Conservation (phyloP, 331 rosid genomes). For the Pyracantha coccinea region DNA sequence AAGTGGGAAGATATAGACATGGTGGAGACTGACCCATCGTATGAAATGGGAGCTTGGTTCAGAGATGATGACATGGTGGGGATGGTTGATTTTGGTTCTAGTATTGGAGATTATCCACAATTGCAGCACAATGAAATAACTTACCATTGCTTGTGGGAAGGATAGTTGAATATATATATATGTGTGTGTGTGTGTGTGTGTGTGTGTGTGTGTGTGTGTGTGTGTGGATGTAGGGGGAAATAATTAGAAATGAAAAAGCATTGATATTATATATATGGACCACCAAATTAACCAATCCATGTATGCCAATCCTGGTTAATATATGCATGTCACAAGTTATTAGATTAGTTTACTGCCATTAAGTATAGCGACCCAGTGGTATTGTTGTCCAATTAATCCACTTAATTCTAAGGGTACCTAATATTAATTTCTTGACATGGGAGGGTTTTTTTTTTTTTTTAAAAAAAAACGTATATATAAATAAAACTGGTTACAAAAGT, state of each 20-base stretch:
- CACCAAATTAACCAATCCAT: not conserved
- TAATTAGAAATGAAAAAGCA: not conserved
- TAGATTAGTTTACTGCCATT: not conserved
- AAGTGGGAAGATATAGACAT: constrained; percentile 4
- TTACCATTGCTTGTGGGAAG: constrained; percentile 41
- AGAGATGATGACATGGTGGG: constrained; percentile 32
- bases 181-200: too few relatives aligned
- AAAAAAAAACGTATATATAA: too few relatives aligned
- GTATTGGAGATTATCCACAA: constrained; percentile 28
- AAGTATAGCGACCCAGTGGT: not conserved
- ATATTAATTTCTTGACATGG: too few relatives aligned
- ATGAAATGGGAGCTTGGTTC: constrained; percentile 29
- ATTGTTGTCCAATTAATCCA: not conserved
- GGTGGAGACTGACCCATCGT: constrained; percentile 25
- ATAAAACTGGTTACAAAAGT: too few relatives aligned
- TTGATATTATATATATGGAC: not conserved
- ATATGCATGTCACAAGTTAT: not conserved
- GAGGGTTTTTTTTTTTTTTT: too few relatives aligned
- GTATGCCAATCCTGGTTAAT: not conserved
- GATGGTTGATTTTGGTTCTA: constrained; percentile 30
- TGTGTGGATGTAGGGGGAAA: not conserved
- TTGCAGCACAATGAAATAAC: constrained; percentile 20
- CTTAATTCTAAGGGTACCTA: not conserved
- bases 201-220: too few relatives aligned
- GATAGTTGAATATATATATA: constrained; percentile 2